phyloP scores from a whole-genome alignment of 2,329 filamentous ascomycete species.

The Aspergillus pseudoviridinutans region DNA sequence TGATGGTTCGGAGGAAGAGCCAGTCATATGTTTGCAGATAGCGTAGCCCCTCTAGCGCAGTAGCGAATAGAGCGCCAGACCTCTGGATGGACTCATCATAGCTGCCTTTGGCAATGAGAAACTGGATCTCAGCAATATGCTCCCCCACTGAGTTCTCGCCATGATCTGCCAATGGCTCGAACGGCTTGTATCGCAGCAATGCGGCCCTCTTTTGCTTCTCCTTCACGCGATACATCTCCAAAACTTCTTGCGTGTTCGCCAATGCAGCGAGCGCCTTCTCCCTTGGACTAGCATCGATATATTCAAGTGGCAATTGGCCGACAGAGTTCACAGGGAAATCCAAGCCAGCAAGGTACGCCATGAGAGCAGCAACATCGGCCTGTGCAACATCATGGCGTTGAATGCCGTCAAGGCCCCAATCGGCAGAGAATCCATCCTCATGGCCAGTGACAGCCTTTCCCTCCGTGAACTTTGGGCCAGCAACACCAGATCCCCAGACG shows the following conservation, averaged over 20 bases:
- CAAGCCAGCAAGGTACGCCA: constrained; percentile 85
- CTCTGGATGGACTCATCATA: constrained; percentile 75
- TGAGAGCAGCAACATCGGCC: constrained; percentile 89
- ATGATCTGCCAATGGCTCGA: constrained; percentile 62
- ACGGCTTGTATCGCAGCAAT: constrained; percentile 75
- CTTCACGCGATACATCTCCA: constrained; percentile 96
- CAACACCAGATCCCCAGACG: constrained; percentile 88
- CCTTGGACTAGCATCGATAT: constrained; percentile 64
- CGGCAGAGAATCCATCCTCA: constrained; percentile 78
- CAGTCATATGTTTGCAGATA: constrained; percentile 99
- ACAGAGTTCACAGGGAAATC: constrained; percentile 96
- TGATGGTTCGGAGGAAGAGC: constrained; percentile 85
- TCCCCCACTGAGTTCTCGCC: constrained; percentile 58
- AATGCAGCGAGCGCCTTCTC: constrained; percentile 82
- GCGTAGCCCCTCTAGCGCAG: constrained; percentile 75
- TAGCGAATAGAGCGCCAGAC: constrained; percentile 70
- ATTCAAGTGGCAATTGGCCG: constrained; percentile 82
- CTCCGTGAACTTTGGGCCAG: constrained; percentile 60
- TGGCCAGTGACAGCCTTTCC: constrained; percentile 69
- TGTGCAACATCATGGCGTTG: constrained; percentile 88
- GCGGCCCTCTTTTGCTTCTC: constrained; percentile 75
- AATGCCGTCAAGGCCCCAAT: constrained; percentile 79
- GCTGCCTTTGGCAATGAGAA: constrained; percentile 61
- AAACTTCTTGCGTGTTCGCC: constrained; percentile 77
- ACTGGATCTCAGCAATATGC: constrained; percentile 64